Evolutionary conservation across 352 stramenopile species (phyloP).

Genomic region (Globisporangium cylindrosporum): DNA sequence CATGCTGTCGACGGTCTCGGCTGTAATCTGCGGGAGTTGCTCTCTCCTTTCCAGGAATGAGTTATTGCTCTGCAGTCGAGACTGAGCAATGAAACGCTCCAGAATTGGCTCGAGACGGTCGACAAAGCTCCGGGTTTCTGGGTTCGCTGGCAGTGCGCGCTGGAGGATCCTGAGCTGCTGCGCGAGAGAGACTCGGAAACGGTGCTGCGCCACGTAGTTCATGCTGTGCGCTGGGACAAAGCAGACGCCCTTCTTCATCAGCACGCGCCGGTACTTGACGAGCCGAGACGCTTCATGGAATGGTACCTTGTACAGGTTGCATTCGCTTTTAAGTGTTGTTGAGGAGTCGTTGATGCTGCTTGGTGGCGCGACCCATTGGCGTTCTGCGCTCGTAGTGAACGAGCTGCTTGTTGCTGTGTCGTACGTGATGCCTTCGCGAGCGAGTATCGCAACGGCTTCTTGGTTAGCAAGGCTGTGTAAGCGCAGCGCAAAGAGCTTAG

Average conservation of each 20-base stretch:
- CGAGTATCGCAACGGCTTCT: slow-evolving; percentile 24
- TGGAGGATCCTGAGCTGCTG: slow-evolving; percentile 42
- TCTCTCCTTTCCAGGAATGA: background rate
- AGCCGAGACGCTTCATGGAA: slow-evolving; percentile 42
- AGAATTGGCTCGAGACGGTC: slow-evolving; percentile 30
- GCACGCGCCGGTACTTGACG: slow-evolving; percentile 35
- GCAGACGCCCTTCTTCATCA: slow-evolving; percentile 47
- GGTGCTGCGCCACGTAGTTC: slow-evolving; percentile 32
- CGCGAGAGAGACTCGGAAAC: slow-evolving; percentile 31
- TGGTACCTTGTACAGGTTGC: slow-evolving; percentile 36
- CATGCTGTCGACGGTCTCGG: slow-evolving; percentile 69
- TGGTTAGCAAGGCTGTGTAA: slow-evolving; percentile 11
- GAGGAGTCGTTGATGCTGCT: background rate
- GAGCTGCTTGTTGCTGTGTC: background rate
- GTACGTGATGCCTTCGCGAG: background rate
- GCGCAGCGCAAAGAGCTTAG: slow-evolving; percentile 35
- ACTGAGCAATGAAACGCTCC: slow-evolving; percentile 31
- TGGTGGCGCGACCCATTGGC: background rate
- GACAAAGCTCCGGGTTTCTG: slow-evolving; percentile 1
- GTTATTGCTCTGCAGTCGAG: slow-evolving; percentile 24
- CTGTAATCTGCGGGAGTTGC: slow-evolving; percentile 35
- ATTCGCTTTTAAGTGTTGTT: background rate
- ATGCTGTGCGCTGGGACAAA: slow-evolving; percentile 40
- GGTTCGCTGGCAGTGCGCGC: slow-evolving; percentile 39
- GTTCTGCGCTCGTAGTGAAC: background rate